Evolutionary conservation across 78 protist genomes (phyloP).

Genomic region (Guillardia theta): DNA sequence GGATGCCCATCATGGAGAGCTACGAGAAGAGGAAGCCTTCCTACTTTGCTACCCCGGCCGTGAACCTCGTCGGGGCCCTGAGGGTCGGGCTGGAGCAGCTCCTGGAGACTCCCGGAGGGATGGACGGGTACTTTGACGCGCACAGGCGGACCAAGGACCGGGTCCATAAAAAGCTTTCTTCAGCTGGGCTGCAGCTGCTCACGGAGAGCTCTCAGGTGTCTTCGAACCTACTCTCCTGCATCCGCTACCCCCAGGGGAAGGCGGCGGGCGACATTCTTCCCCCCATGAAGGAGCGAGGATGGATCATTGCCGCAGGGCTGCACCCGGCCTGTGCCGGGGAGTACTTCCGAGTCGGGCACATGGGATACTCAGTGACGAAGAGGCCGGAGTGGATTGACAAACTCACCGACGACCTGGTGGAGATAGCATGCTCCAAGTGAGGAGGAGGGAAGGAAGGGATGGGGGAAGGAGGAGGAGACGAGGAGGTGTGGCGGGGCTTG

Average conservation of each 20-base stretch:
- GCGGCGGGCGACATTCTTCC: background rate
- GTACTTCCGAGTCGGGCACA: background rate
- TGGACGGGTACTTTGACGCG: background rate
- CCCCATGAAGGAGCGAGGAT: background rate
- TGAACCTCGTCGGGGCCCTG: background rate
- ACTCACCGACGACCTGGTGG: background rate
- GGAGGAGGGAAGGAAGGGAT: too few species aligned
- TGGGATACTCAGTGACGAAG: background rate
- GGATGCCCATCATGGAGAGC: background rate
- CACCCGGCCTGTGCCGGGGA: background rate
- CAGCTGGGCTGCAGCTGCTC: background rate
- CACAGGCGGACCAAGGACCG: background rate
- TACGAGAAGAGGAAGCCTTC: background rate
- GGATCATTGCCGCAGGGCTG: background rate
- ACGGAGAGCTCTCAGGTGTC: background rate
- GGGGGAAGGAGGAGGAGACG: too few species aligned
- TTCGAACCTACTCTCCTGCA: background rate
- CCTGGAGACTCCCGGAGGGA: background rate
- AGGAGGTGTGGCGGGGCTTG: too few species aligned
- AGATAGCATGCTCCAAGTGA: too few species aligned
- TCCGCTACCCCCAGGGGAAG: background rate
- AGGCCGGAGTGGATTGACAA: background rate
- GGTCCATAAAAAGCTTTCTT: background rate
- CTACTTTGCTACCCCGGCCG: background rate
- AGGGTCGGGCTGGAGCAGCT: background rate